phyloP scores from a whole-genome alignment of 2,329 filamentous ascomycete genomes.

The Curvularia spicifera region DNA sequence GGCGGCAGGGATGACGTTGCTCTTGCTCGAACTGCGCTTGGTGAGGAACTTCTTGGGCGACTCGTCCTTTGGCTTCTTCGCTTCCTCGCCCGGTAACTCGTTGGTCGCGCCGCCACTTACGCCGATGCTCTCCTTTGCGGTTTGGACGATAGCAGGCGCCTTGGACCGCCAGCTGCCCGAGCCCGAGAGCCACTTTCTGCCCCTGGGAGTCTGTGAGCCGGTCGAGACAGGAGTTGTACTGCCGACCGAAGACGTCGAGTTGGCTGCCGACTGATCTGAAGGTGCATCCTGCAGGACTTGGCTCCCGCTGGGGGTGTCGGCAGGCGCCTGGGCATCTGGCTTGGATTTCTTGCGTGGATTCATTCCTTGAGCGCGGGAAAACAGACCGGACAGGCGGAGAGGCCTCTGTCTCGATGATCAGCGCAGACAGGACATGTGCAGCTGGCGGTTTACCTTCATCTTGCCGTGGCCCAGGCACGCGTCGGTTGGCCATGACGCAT shows the following conservation, averaged over 20 bases:
- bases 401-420: conserved; percentile 26
- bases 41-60: conserved; percentile 49
- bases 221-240: conserved; percentile 24
- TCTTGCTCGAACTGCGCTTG: conserved; percentile 56
- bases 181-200: conserved; percentile 54
- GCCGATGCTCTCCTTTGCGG: conserved; percentile 56
- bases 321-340: conserved; percentile 44
- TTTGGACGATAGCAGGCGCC: conserved; percentile 55
- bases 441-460: conserved; percentile 27
- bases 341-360: conserved; percentile 53
- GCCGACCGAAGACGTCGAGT: conserved; percentile 20
- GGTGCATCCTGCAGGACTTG: conserved; percentile 23
- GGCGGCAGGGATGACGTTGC: conserved; percentile 52
- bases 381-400: conserved; percentile 21
- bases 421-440: conserved; percentile 19
- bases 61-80: conserved; percentile 34
- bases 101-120: conserved; percentile 53
- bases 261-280: conserved; percentile 22
- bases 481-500: conserved; percentile 30
- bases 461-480: conserved; percentile 22
- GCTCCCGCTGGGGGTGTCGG: conserved; percentile 25
- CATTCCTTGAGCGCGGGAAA: conserved; percentile 38
- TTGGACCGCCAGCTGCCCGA: conserved; percentile 55
- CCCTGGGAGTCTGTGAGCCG: conserved; percentile 31
- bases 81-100: conserved; percentile 45